These are phyloP conservation scores for Lagenidium giganteum DNA, from an alignment of 352 stramenopile species.

Conservation along the genomic window DNA sequence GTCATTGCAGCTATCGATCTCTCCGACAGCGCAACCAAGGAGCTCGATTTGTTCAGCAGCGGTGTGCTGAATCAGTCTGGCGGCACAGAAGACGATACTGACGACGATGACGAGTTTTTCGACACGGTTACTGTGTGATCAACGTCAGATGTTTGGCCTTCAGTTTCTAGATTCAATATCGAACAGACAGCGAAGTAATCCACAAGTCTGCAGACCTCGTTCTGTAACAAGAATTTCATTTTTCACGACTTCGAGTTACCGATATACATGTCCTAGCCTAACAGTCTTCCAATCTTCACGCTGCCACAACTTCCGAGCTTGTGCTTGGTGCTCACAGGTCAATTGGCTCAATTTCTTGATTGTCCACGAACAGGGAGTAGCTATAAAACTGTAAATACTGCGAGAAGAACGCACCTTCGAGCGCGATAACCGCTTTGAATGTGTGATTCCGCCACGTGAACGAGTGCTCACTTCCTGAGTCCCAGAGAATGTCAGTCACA, in stretches of 20 bases:
- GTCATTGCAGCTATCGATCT: conserved; percentile 65
- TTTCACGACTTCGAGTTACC: no score
- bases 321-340: no score
- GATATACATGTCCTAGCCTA: no score
- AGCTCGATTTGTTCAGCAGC: conserved; percentile 54
- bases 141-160: no score
- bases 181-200: no score
- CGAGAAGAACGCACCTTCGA: conserved; percentile 70
- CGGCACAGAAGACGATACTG: conserved; percentile 19
- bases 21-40: conserved; percentile 36
- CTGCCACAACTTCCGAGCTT: no score
- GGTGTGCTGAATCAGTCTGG: conserved; percentile 28
- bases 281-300: no score
- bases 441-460: conserved; percentile 47
- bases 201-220: no score
- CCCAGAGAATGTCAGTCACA: conserved; percentile 57
- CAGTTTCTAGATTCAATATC: no score
- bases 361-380: conserved; percentile 58
- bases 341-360: conserved; percentile 40
- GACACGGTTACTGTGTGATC: conserved; percentile 46
- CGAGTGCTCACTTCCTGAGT: conserved; percentile 49
- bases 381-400: conserved; percentile 68
- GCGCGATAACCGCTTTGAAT: conserved; percentile 52
- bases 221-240: no score
- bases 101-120: conserved; percentile 48